Evolutionary conservation across 1,284 basidiomycete species (phyloP).

Genomic region (Cutaneotrichosporon cavernicola): DNA sequence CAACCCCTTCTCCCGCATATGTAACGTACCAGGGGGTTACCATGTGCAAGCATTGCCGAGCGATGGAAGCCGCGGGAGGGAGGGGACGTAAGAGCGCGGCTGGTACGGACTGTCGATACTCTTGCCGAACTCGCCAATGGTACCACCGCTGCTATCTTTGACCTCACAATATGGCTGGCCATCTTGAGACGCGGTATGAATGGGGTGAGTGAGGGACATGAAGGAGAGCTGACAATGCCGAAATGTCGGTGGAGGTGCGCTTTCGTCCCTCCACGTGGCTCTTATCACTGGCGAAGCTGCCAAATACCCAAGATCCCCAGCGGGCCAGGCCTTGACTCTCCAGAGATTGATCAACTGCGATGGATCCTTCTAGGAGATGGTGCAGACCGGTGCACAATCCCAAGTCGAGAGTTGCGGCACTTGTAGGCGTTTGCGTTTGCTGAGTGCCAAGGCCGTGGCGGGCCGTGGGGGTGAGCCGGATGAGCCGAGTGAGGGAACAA

Average conservation of each 20-base stretch:
- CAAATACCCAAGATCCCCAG: too few species aligned
- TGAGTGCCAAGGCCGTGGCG: too few species aligned
- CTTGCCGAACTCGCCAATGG: neutral
- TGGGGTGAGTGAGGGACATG: neutral
- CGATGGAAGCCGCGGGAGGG: neutral
- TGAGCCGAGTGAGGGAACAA: too few species aligned
- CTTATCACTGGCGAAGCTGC: neutral
- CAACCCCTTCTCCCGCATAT: too few species aligned
- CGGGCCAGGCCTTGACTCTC: too few species aligned
- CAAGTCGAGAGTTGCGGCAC: too few species aligned
- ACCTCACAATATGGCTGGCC: neutral
- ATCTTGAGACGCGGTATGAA: neutral
- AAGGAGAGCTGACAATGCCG: neutral
- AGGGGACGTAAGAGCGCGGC: neutral
- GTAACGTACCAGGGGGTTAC: constrained; percentile 42
- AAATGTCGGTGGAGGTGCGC: neutral
- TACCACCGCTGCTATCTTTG: neutral
- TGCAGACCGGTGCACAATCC: too few species aligned
- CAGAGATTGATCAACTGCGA: too few species aligned
- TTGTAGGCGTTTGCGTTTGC: too few species aligned
- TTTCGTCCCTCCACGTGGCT: neutral
- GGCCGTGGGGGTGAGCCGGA: too few species aligned
- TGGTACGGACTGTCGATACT: neutral
- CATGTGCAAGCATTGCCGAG: constrained; percentile 25
- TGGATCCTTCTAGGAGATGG: too few species aligned